phyloP scores from a whole-genome alignment of 2,329 filamentous ascomycete species.

The Pseudopithomyces maydicus region DNA sequence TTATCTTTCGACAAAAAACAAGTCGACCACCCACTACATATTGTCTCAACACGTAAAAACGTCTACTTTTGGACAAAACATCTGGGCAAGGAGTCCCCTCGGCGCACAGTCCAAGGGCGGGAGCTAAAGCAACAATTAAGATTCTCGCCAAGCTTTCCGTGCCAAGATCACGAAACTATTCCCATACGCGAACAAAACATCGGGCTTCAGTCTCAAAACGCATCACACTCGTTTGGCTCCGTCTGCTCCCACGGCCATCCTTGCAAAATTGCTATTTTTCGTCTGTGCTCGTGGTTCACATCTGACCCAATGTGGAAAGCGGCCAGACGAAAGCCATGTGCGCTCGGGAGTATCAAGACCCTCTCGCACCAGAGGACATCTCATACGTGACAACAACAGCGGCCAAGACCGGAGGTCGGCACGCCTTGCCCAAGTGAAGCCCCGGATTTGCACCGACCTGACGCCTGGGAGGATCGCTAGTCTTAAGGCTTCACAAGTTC shows the following conservation, averaged over 20 bases:
- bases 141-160: slow-evolving; percentile 25
- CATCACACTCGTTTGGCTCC: slow-evolving; percentile 10
- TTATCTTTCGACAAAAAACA: too few species aligned
- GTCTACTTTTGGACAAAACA: neutral
- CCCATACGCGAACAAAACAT: slow-evolving; percentile 41
- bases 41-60: neutral
- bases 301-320: neutral
- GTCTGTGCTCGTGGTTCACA: slow-evolving; percentile 15
- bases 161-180: slow-evolving; percentile 40
- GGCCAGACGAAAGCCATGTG: neutral
- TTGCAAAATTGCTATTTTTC: slow-evolving; percentile 11
- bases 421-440: slow-evolving; percentile 7
- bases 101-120: neutral
- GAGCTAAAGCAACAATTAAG: slow-evolving; percentile 22
- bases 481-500: neutral
- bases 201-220: slow-evolving; percentile 32
- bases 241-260: slow-evolving; percentile 14
- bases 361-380: slow-evolving; percentile 21
- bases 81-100: neutral
- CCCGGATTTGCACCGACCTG: slow-evolving; percentile 13
- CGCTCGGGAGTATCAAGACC: slow-evolving; percentile 19
- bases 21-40: neutral
- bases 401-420: slow-evolving; percentile 23
- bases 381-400: slow-evolving; percentile 15
- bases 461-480: slow-evolving; percentile 15